Evolutionary conservation across 768 basidiomycete species (phyloP).

Genomic region (Termitomyces sp.): DNA sequence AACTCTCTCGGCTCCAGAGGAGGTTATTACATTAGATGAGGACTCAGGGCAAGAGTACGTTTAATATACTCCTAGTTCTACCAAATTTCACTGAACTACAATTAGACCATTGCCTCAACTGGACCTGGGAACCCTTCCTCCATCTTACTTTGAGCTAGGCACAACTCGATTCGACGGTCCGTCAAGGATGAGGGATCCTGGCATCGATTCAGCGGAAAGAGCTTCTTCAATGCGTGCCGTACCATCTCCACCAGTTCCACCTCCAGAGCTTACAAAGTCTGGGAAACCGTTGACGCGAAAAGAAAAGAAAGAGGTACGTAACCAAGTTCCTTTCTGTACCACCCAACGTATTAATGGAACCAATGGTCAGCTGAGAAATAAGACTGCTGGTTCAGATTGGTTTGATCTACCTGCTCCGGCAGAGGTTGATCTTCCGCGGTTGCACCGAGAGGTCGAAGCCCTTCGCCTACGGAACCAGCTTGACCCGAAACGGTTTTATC

Average conservation of each 20-base stretch:
- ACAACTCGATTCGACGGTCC: constrained; percentile 36
- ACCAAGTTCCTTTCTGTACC: neutral
- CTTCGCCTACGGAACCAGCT: constrained; percentile 81
- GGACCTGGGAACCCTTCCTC: constrained; percentile 60
- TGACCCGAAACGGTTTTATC: constrained; percentile 89
- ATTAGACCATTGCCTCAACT: constrained; percentile 55
- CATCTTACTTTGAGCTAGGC: constrained; percentile 56
- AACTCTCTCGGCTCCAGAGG: constrained; percentile 24
- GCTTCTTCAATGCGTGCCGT: constrained; percentile 40
- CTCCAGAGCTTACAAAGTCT: constrained; percentile 50
- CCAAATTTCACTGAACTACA: neutral
- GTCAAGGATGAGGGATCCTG: constrained; percentile 53
- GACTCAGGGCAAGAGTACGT: constrained; percentile 31
- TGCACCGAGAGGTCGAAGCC: constrained; percentile 84
- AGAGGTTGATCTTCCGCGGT: constrained; percentile 70
- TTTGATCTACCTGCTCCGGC: constrained; percentile 83
- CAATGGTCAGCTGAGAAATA: constrained; percentile 48
- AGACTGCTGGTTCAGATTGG: constrained; percentile 79
- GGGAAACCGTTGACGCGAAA: constrained; percentile 70
- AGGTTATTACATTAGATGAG: constrained; percentile 45
- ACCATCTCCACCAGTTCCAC: constrained; percentile 59
- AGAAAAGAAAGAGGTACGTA: constrained; percentile 60
- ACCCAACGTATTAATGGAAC: neutral
- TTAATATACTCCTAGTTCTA: neutral
- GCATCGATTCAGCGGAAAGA: constrained; percentile 45